Conservation (phyloP, 2,329 filamentous ascomycete species). For the Alternaria viburni region DNA sequence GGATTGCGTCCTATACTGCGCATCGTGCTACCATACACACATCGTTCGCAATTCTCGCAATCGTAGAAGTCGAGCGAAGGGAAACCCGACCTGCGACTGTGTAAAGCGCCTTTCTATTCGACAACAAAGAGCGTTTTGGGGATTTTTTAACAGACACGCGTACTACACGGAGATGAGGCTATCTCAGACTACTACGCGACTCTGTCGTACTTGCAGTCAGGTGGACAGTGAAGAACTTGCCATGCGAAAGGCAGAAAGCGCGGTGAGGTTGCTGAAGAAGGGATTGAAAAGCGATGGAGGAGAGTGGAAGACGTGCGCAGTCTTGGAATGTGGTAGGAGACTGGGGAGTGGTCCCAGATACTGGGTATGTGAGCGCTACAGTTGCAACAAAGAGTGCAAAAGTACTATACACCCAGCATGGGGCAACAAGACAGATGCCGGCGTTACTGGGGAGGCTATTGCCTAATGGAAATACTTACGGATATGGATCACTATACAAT, state of each 20-base stretch:
- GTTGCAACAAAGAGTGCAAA: constrained; percentile 23
- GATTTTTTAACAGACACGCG: background rate
- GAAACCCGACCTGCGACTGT: constrained; percentile 17
- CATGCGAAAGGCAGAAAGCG: constrained; percentile 12
- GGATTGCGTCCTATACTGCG: constrained; percentile 31
- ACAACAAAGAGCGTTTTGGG: constrained; percentile 4
- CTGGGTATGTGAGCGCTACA: constrained; percentile 24
- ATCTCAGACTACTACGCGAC: background rate
- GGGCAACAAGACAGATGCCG: background rate
- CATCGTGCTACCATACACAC: constrained; percentile 22
- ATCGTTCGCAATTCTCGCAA: background rate
- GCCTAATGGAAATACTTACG: background rate
- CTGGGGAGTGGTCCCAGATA: constrained; percentile 28
- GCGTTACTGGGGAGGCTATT: background rate
- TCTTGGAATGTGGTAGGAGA: constrained; percentile 7
- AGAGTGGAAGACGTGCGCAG: constrained; percentile 16
- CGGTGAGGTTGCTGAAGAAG: constrained; percentile 21
- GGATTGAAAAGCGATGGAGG: constrained; percentile 10
- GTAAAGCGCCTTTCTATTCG: background rate
- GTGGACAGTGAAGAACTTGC: constrained; percentile 9
- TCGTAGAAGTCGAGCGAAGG: background rate
- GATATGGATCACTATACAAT: background rate
- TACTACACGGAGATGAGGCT: background rate
- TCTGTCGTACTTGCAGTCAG: constrained; percentile 25
- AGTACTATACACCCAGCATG: constrained; percentile 20